Evolutionary conservation across 768 basidiomycete species (phyloP).

Genomic region (Boletus reticuloceps): DNA sequence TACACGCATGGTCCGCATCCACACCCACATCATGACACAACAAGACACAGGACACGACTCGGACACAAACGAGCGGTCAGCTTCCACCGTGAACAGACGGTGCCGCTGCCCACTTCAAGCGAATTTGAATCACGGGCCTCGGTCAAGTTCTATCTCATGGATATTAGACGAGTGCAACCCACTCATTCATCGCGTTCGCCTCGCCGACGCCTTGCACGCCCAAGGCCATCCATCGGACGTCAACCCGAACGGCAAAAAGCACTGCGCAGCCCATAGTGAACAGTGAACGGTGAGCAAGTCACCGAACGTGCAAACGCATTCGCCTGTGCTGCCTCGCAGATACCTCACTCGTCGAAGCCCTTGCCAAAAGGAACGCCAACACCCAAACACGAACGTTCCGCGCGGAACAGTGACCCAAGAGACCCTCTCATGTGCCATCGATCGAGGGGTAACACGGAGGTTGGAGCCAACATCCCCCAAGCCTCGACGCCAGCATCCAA

Average conservation of each 20-base stretch:
- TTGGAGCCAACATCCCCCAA: no score
- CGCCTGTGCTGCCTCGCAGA: constrained; percentile 17
- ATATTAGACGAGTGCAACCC: not conserved
- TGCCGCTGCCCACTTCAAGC: not conserved
- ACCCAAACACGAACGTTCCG: constrained; percentile 12
- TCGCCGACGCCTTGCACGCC: constrained; percentile 14
- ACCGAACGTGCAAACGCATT: constrained; percentile 4
- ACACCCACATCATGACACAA: no score
- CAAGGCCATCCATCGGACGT: not conserved
- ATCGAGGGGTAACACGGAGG: constrained; percentile 3
- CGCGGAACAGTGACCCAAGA: not conserved
- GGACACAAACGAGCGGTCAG: no score
- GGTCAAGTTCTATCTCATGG: no score
- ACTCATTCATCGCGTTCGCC: constrained; percentile 18
- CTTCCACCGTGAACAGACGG: no score
- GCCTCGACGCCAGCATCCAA: not conserved
- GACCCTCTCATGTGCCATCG: constrained; percentile 16
- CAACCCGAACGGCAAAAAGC: no score
- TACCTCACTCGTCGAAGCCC: constrained; percentile 14
- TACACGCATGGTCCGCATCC: constrained; percentile 7
- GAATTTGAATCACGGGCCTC: constrained; percentile 3
- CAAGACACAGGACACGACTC: no score
- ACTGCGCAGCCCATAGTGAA: not conserved
- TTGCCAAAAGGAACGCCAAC: not conserved
- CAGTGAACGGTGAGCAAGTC: constrained; percentile 12